Base-by-base conservation (phyloP, 495 filamentous ascomycete genomes). In the Parathielavia hyrcaniae region DNA sequence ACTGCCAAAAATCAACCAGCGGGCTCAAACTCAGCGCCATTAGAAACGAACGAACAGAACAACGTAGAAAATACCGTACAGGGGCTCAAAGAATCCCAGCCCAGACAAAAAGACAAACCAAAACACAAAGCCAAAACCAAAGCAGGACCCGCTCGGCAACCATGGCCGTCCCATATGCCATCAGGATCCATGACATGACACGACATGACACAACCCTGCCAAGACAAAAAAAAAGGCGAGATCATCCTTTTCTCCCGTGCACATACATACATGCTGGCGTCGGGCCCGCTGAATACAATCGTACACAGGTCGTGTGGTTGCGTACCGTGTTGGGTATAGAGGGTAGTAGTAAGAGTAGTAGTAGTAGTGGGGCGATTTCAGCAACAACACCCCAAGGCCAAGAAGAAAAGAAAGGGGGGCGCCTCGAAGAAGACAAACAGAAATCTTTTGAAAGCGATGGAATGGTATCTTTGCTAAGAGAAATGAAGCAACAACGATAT, bases 401-500 rank as follows among this genome's bases (percentile, higher is more conserved):
- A 1, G 39, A 45, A 35, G 10, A 34, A 35, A 16, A n/a, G 22
- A 26, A 26, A 49, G 32, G 32, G 10, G 13, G 9, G 13, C 3
- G 13, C 35, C 16, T 2, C n/a, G n/a, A 39, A 38, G 39, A 52
- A 17, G 19, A 19, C 14, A 20, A 23, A 6, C 30, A n/a, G 8
- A 40, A 4, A 49, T 49, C 46, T 30, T n/a, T 6, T 30, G 26
- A 5, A 20, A 49, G 17, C 14, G 26, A 34, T 32, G 46, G 14
- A 41, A 30, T 45, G 40, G 51, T 54, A 45, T 54, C 51, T 44
- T 45, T 45, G 47, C 34, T 17, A 53, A 52, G 13, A 9, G 26
- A 57, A 58, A n/a, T n/a, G n/a, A n/a, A 51, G 54, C 20, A 59
- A 53, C 47, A 53, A 50, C 35, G 49, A 41, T 35, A 43, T 34